Percentiles rank a stretch among this genome's conserved stretches.
phyloP scores from a whole-genome alignment of 2,329 filamentous ascomycete genomes.

The Ascochyta rabiei region DNA sequence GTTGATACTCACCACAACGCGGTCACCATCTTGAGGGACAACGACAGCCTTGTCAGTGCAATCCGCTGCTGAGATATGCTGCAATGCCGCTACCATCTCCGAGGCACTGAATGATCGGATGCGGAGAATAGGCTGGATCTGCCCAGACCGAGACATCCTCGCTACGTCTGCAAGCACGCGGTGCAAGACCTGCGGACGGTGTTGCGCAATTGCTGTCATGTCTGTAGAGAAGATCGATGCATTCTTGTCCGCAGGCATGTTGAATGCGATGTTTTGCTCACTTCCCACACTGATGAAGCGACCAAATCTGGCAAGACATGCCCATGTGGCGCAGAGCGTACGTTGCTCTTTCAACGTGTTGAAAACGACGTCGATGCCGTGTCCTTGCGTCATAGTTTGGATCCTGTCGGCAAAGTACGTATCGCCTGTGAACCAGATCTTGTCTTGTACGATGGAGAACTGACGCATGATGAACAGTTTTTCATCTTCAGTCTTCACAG shows the following conservation, averaged over 20 bases:
- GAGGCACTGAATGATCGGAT: slow-evolving; percentile 21
- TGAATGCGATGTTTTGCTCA: neutral
- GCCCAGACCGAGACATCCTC: slow-evolving; percentile 25
- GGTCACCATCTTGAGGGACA: slow-evolving; percentile 23
- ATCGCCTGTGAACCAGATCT: slow-evolving; percentile 39
- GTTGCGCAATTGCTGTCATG: slow-evolving; percentile 15
- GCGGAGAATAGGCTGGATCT: slow-evolving; percentile 12
- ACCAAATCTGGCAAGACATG: slow-evolving; percentile 50
- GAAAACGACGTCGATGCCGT: slow-evolving; percentile 47
- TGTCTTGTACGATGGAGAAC: slow-evolving; percentile 31
- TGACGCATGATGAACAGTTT: slow-evolving; percentile 24
- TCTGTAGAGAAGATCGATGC: slow-evolving; percentile 21
- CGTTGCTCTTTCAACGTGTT: slow-evolving; percentile 33
- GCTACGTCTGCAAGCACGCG: slow-evolving; percentile 24
- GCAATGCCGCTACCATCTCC: slow-evolving; percentile 21
- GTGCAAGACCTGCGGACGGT: slow-evolving; percentile 23
- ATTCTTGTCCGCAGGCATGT: slow-evolving; percentile 18
- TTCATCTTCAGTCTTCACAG: slow-evolving; percentile 33
- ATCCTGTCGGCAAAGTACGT: slow-evolving; percentile 34
- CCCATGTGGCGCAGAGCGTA: slow-evolving; percentile 47
- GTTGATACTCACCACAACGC: slow-evolving; percentile 24
- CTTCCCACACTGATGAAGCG: slow-evolving; percentile 18
- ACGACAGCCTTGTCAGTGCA: slow-evolving; percentile 25
- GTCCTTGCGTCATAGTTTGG: slow-evolving; percentile 28
- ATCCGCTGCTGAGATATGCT: slow-evolving; percentile 17